Conservation (phyloP, 1,284 basidiomycete genomes). For the Trametes sp. region DNA sequence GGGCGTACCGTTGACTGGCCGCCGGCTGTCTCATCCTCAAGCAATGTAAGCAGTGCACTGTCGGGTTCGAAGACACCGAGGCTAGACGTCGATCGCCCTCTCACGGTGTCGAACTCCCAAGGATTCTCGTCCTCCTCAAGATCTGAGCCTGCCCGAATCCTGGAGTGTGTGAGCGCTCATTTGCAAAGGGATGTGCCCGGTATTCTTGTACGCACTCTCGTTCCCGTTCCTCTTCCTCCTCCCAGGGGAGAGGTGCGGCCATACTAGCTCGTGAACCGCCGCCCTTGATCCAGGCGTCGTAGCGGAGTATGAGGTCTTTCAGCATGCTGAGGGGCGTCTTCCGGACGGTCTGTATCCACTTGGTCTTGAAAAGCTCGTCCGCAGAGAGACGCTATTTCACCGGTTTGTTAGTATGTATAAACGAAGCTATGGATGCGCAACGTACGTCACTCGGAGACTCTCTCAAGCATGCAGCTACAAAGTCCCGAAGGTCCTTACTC, state of each 20-base stretch:
- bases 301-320: conserved; percentile 85
- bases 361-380: conserved; percentile 90
- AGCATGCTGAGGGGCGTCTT: conserved; percentile 78
- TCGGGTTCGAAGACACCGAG: conserved; percentile 24
- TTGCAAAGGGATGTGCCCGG: neutral
- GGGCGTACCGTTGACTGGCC: conserved; percentile 56
- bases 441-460: conserved; percentile 84
- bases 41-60: conserved; percentile 20
- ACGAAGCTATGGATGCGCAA: conserved; percentile 22
- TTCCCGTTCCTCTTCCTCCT: conserved; percentile 65
- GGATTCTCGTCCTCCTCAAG: conserved; percentile 58
- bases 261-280: conserved; percentile 86
- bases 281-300: conserved; percentile 79
- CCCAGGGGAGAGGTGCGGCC: conserved; percentile 76
- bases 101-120: conserved; percentile 83
- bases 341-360: conserved; percentile 87
- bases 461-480: conserved; percentile 86
- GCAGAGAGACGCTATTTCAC: conserved; percentile 78
- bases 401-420: conserved; percentile 22
- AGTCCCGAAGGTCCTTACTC: conserved; percentile 88
- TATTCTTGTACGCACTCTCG: conserved; percentile 41
- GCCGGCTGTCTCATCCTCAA: conserved; percentile 26
- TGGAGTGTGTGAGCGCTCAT: conserved; percentile 9
- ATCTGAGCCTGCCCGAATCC: conserved; percentile 23
- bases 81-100: conserved; percentile 48